phyloP scores from a whole-genome alignment of 345 rosid genomes.

The Rhizophora apiculata region DNA sequence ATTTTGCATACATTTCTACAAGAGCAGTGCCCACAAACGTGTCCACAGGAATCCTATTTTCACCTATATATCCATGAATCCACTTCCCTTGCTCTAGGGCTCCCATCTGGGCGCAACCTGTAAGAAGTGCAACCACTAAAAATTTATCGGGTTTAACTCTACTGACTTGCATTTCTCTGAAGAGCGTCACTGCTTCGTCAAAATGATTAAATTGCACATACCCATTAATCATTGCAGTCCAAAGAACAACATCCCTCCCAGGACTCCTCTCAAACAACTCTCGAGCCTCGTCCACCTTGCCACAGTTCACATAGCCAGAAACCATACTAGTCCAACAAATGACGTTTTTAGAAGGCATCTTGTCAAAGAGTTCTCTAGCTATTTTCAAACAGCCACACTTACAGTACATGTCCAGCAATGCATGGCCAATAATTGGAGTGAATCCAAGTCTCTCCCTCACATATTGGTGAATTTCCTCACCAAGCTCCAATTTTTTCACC shows the following conservation, averaged over 20 bases:
- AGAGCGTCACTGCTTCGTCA: slow-evolving; percentile 54
- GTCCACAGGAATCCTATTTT: slow-evolving; percentile 46
- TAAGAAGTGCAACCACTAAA: slow-evolving; percentile 62
- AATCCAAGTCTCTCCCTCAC: slow-evolving; percentile 36
- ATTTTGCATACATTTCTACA: slow-evolving; percentile 73
- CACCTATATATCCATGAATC: slow-evolving; percentile 63
- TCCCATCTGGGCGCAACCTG: slow-evolving; percentile 72
- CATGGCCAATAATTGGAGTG: slow-evolving; percentile 54
- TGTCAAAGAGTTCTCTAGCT: slow-evolving; percentile 47
- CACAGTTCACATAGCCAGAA: slow-evolving; percentile 51
- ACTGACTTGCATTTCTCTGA: slow-evolving; percentile 50
- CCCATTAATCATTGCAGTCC: slow-evolving; percentile 92
- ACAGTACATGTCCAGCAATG: slow-evolving; percentile 65
- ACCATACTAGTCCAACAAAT: slow-evolving; percentile 77
- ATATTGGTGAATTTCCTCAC: slow-evolving; percentile 47
- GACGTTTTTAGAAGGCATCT: slow-evolving; percentile 51
- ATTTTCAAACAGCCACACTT: slow-evolving; percentile 56
- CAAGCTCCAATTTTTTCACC: slow-evolving; percentile 48
- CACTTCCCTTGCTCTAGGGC: slow-evolving; percentile 77
- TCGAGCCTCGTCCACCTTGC: slow-evolving; percentile 56
- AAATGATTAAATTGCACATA: slow-evolving; percentile 64
- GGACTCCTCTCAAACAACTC: slow-evolving; percentile 69
- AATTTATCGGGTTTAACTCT: slow-evolving; percentile 59
- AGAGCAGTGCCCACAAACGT: slow-evolving; percentile 67
- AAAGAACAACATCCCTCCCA: slow-evolving; percentile 56